Evolutionary conservation across 139 green algal species (phyloP).

Genomic region (Axilococcus clingmanii): DNA sequence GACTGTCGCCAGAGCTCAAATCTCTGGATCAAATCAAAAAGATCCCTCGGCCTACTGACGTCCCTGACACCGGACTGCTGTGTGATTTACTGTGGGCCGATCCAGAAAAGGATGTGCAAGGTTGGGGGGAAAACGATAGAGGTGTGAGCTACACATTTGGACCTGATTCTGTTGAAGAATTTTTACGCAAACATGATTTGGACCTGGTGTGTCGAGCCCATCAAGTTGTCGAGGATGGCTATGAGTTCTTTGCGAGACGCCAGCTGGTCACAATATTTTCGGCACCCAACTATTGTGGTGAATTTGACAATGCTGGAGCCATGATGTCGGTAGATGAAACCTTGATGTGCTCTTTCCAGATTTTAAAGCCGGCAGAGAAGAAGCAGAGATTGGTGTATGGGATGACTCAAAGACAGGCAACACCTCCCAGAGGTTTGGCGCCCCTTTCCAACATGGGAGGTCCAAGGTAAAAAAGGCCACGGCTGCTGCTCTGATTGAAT

Average conservation of each 20-base stretch:
- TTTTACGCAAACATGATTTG: slow-evolving; percentile 93
- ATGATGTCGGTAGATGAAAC: slow-evolving; percentile 99
- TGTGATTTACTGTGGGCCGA: slow-evolving; percentile 99
- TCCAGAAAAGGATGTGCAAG: slow-evolving; percentile 90
- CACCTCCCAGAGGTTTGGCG: slow-evolving; percentile 11
- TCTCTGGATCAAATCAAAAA: slow-evolving; percentile 97
- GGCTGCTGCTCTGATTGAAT: no score
- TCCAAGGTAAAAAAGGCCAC: no score
- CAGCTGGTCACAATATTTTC: slow-evolving; percentile 99
- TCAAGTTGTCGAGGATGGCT: slow-evolving; percentile 98
- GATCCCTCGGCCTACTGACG: slow-evolving; percentile 89
- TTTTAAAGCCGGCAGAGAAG: slow-evolving; percentile 95
- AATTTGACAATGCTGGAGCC: slow-evolving; percentile 99
- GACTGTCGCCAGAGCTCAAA: slow-evolving; percentile 97
- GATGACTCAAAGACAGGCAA: slow-evolving; percentile 19
- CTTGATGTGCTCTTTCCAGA: slow-evolving; percentile 99
- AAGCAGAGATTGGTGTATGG: slow-evolving; percentile 68
- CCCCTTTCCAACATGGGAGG: not conserved
- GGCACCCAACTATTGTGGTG: slow-evolving; percentile 98
- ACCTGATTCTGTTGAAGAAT: slow-evolving; percentile 87
- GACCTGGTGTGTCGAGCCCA: slow-evolving; percentile 95
- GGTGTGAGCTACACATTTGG: slow-evolving; percentile 99
- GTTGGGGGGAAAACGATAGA: slow-evolving; percentile 98
- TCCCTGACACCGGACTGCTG: slow-evolving; percentile 95
- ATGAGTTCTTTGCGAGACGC: slow-evolving; percentile 98